Conservation (phyloP, 306 rosid genomes). For the Quercus parvula region DNA sequence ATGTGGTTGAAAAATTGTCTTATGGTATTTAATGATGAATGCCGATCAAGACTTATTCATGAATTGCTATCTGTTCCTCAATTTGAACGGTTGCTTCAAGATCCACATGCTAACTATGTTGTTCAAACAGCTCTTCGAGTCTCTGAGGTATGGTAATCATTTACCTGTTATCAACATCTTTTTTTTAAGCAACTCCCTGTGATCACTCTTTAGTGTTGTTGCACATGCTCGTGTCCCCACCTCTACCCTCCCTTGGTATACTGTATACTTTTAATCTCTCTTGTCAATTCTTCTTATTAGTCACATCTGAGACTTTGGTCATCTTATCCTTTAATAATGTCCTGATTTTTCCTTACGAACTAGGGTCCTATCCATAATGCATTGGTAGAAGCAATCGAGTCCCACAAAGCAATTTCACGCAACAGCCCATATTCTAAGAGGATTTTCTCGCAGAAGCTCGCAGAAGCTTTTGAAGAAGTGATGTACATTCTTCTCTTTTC, state of each 20-base stretch:
- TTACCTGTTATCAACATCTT: background rate
- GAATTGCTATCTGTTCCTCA: conserved; percentile 47
- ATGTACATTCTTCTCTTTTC: conserved; percentile 33
- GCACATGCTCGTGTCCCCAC: too few species aligned
- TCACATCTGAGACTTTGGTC: background rate
- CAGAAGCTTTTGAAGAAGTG: conserved; percentile 51
- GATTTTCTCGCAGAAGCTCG: conserved; percentile 34
- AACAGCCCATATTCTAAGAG: conserved; percentile 58
- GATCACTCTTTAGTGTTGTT: too few species aligned
- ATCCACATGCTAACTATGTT: conserved; percentile 66
- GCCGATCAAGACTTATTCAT: conserved; percentile 31
- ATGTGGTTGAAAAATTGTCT: conserved; percentile 71
- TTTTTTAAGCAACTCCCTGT: too few species aligned
- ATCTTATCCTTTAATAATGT: background rate
- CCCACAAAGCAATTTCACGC: conserved; percentile 42
- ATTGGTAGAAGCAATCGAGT: conserved; percentile 47
- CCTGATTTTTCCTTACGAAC: conserved; percentile 14
- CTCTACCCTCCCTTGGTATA: too few species aligned
- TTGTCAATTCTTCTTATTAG: background rate
- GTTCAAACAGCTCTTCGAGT: conserved; percentile 52
- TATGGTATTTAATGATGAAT: conserved; percentile 26
- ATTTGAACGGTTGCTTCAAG: conserved; percentile 57
- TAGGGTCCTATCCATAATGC: conserved; percentile 42
- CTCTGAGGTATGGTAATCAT: conserved; percentile 36
- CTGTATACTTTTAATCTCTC: too few species aligned